A percentile compares a stretch with the other conserved stretches of the same genome.
Conservation (phyloP, 257 asterid species). For the Anisodus tanguticus region DNA sequence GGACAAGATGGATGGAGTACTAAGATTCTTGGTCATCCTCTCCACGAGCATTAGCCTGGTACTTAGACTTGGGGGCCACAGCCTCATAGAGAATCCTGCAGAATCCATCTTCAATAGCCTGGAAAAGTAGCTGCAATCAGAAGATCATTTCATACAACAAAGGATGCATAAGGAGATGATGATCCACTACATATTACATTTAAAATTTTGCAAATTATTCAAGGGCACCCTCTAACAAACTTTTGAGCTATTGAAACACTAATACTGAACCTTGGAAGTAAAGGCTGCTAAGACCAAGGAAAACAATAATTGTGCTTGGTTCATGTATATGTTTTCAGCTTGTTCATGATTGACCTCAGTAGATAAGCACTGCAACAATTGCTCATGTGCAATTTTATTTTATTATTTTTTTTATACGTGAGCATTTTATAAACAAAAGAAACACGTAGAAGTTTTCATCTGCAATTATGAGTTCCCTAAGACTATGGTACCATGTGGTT, state of each 20-base stretch:
- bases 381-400: neutral
- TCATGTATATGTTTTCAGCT: neutral
- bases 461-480: neutral
- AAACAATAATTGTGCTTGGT: neutral
- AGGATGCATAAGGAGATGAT: constrained; percentile 16
- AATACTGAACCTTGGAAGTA: neutral
- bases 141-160: neutral
- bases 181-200: neutral
- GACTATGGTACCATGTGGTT: constrained; percentile 4
- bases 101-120: constrained; percentile 64
- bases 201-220: neutral
- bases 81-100: constrained; percentile 53
- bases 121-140: constrained; percentile 25
- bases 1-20: constrained; percentile 79
- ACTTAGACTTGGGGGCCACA: constrained; percentile 81
- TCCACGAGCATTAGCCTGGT: constrained; percentile 78
- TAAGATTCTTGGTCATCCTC: constrained; percentile 75
- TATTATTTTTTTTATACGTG: neutral
- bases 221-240: neutral
- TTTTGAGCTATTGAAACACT: neutral
- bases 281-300: constrained; percentile 3
- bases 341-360: neutral
- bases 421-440: constrained; percentile 10
- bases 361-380: constrained; percentile 1
- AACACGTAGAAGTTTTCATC: neutral